Base-by-base conservation (phyloP, 2,329 filamentous ascomycete species). In the Diplocarpon rosae region DNA sequence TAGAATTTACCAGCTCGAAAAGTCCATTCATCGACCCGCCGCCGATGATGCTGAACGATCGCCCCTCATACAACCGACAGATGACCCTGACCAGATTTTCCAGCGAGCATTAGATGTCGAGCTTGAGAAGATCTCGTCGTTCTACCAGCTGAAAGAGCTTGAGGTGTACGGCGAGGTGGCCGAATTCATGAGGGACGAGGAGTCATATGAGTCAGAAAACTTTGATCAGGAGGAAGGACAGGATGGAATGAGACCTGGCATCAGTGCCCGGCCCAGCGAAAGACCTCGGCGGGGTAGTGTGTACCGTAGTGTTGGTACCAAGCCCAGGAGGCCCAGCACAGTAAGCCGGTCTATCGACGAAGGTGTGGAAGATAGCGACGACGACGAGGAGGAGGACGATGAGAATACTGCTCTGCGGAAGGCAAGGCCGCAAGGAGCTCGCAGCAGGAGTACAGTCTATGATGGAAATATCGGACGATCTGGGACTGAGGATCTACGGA, bases 1-100 rank as follows among this genome's bases (percentile, higher is more conserved):
- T 53, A 94, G 87, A 46, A 96, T 98, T 58, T 98, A 96, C 67
- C 80, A 85, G 50, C 83, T 98, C 53, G 92, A 98, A 69, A 94
- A 93, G 65, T 77, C 81, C 43, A 70, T 82, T 42, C 76, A 92
- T 63, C 80, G 83, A 49, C 59, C 64, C 33, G 66, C 69, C 15
- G 63, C 65, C 43, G 69, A 76, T 47, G 90, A 96, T 66, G 76
- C 80, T 56, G 92, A 98, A 69, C 83, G 81, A 6, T 82, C 88
- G 10, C 88, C 92, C 5, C 75, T 98, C 33, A 81, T 98, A 72
- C 48, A 71, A 73, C 44, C 75, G 76, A 47, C 66, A 71, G 55
- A 54, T 37, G 83, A 93, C 47, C 83, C 88, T 12, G 89, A 96
- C 62, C 73, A 77, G 32, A 74, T 89, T 47, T 98, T 98, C 62